Base-by-base conservation (phyloP, 768 basidiomycete species). In the Thelephora aurantiotincta region DNA sequence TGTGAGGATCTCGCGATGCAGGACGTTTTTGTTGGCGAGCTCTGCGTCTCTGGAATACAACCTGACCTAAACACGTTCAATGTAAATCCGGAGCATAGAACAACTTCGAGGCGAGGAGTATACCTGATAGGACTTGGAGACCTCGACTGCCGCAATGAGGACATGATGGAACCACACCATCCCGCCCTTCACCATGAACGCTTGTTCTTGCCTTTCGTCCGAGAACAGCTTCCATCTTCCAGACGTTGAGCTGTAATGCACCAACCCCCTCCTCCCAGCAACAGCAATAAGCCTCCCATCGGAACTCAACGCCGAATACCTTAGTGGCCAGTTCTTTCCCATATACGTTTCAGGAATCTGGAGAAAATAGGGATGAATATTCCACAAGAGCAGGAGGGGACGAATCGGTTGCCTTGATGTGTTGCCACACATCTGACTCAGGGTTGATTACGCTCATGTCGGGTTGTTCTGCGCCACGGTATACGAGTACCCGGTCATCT, bases 391-490 rank as follows among this genome's bases (percentile, higher is more conserved):
- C 14, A 43, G 11, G 20, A 11, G 46, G n/a, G 1, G 22, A 41
- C 9, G 16, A 16, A 43, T 12, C n/a, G 20, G 41, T 6, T 53
- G 76, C 90, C 75, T 93, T 94, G 62, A 97, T 84, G 64, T 87
- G 85, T 55, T 98, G 91, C 93, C 94, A 98, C 14, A 97, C 93
- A 57, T 97, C 93, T 3, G 89, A 89, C 60, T 94, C 92, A 13
- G 93, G 92, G 58, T 97, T 97, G 58, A 98, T 96, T 49, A 99
- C 82, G 58, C 90, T 94, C 82, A 96, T 84, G 60, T 97, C 93
- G 5, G 94, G 93, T 60, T 97, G 93, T 61, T 97, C 94, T 23
- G 93, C 90, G 12, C 94, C 93, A 47, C 94, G 77, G 62, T 97
- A 99, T 13, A 97, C 80, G 0, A 96, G 72, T 2, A 87, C 85